Base-by-base conservation (phyloP, 352 stramenopile species). In the Pythium chondricola region DNA sequence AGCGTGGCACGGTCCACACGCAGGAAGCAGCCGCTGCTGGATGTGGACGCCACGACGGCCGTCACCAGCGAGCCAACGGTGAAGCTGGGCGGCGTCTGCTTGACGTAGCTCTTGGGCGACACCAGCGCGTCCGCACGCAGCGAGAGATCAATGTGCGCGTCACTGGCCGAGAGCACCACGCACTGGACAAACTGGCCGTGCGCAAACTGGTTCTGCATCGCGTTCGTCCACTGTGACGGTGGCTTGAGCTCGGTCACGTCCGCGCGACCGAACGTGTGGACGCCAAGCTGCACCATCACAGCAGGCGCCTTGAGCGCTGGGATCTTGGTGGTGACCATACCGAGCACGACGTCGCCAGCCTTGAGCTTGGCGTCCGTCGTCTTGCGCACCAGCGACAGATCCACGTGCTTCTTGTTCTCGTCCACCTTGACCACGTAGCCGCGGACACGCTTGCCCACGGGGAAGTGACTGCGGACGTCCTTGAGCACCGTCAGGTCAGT, bases 21-120 rank as follows among this genome's bases (percentile, higher is more conserved):
- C 30, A 98, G 61, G 62, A 98, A 98, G 58, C 94, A 98, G 35
- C 95, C 95, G 43, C 80, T 94, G 17, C 84, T 80, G 4, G 74
- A 93, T 11, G 94, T 98, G n/a, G 75, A 81, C 9, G 94, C 72
- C 9, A 98, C 93, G 52, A 96, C 85, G 9, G 74, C 94, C 54
- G 91, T 83, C 10, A 96, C 79, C 27, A 97, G 84, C 35, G 96
- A 87, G 41, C 88, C 90, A 0, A 88, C 67, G 16, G 75, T 74
- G 26, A 57, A 58, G 20, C 67, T 52, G 1, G 52, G 40, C 3
- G 43, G 29, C 10, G 78, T 54, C 29, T 79, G 58, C 35, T 74
- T 69, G 0, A 69, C 55, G 50, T 95, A 94, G 21, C 56, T 67
- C 30, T 55, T 63, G 14, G 81, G 67, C 25, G 80, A 64, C 2